Evolutionary conservation across 2,329 filamentous ascomycete species (phyloP), one percentile per base, ranked within the genome.

Genomic region (Thielaviopsis populi): DNA sequence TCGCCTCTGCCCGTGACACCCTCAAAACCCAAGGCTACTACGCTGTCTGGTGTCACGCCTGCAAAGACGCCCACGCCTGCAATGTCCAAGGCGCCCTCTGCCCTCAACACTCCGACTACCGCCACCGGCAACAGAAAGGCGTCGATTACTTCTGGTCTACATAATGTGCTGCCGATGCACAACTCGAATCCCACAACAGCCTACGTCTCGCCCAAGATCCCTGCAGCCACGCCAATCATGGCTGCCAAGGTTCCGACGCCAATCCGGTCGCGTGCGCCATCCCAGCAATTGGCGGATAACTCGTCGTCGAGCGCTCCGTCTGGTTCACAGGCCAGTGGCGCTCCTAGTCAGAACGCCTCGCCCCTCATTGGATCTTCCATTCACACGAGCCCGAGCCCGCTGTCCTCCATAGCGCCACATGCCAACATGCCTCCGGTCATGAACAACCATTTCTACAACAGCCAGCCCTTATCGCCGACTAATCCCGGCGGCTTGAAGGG

Each of bases 201-300:
- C 66, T 80, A 86, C 68, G 83, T 84, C 59, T 96, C 92, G 17
- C 92, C 92, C 7, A 89, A 90, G 71, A 82, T 92, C 61, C 77
- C 86, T 33, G 79, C 89, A 66, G 87, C 88, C 10, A 94, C 89
- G 41, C 92, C 94, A 7, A 86, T 84, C 30, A 75, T 95, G 58
- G 85, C 61, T 7, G 53, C 91, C 13, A 96, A 96, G 72, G 85
- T 86, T 22, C 85, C 90, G 4, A 91, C 89, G 13, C 89, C 91
- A 8, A 86, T 84, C 68, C 87, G 88, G 67, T 81, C 85, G 43
- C 85, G 89, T 63, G 88, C 91, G 66, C 76, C 83, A 58, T 94
- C 90, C 8, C 89, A 95, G 68, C 90, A 95, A 67, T 89, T 63
- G 19, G 59, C 60, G 3, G 65, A 94, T 72, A 86, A 85, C 30